Evolutionary conservation across 129 eudicot genomes (phyloP), one percentile per base, ranked within the genome.

Genomic region (Artemisia argyi): DNA sequence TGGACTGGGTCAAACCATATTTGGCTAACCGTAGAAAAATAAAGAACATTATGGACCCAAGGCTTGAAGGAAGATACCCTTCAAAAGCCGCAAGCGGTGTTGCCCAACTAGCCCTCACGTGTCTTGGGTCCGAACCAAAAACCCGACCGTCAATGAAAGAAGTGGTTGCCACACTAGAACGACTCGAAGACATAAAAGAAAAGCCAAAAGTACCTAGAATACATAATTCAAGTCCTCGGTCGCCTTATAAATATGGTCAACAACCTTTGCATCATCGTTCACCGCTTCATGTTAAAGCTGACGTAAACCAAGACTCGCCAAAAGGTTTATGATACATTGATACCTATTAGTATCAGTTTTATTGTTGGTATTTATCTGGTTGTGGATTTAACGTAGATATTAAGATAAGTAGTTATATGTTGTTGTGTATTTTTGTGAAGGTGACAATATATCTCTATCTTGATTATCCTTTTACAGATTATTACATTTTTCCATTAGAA

Each of bases 1-100:
- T 81, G 2, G 91, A 85, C 4, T 93, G 98, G 98, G 84, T 87
- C 32, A 89, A 90, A 53, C 98, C 98, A 3, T 71, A 76, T 73
- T 75, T 90, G 74, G 57, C 81, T 0, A 84, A 85, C 73, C 87
- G 85, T 71, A 81, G 91, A 55, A 94, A 84, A 64, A n/a, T 94
- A 60, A 90, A 87, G 85, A 57, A 49, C 68, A 73, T 85, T 39
- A 94, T 94, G 86, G 98, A 90, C 82, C 47, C 87, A 3, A 85
- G 96, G 65, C 71, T 94, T 48, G 96, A 87, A 81, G 98, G 98
- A 57, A 87, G 71, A 76, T 90, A 90, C 73, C 97, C 98, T 46
- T 84, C 91, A 3, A 94, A 84, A 81, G 91, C 89, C 10, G 89
- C 89, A 11, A 69, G 67, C 10, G 79, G 69, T 11, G 78, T 88